Evolutionary conservation across 306 rosid species (phyloP).

Genomic region (Herpetospermum pedunculosum): DNA sequence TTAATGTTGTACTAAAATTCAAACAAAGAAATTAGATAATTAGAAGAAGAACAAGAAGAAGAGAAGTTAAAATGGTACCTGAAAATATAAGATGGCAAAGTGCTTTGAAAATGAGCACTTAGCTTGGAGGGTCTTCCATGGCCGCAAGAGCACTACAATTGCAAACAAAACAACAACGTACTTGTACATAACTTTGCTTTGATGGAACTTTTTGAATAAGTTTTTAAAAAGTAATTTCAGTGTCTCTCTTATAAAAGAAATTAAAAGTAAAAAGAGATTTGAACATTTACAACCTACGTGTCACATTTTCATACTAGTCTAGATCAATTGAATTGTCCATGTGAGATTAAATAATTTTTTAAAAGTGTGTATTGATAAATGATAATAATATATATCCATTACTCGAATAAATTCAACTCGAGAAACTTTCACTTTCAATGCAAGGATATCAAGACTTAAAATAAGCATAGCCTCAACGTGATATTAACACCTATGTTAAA

Average conservation of each 20-base stretch:
- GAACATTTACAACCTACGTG: background rate
- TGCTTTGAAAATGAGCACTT: background rate
- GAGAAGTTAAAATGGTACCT: background rate
- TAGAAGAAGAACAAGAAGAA: background rate
- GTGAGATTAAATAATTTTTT: background rate
- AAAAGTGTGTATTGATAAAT: background rate
- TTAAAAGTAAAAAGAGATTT: background rate
- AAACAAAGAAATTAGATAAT: background rate
- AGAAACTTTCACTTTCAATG: no score
- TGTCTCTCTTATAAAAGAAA: background rate
- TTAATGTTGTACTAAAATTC: background rate
- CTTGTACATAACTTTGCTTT: background rate
- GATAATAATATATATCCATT: no score
- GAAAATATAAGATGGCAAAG: background rate
- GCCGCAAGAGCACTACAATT: background rate
- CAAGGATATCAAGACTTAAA: no score
- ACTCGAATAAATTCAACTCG: background rate
- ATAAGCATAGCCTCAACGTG: no score
- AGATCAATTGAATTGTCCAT: background rate
- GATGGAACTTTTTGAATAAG: background rate
- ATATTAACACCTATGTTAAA: no score
- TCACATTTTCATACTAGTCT: background rate
- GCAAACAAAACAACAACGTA: background rate
- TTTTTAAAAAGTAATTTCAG: background rate
- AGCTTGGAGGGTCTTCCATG: background rate